Conservation (phyloP, 345 rosid species). For the Dimocarpus longan region DNA sequence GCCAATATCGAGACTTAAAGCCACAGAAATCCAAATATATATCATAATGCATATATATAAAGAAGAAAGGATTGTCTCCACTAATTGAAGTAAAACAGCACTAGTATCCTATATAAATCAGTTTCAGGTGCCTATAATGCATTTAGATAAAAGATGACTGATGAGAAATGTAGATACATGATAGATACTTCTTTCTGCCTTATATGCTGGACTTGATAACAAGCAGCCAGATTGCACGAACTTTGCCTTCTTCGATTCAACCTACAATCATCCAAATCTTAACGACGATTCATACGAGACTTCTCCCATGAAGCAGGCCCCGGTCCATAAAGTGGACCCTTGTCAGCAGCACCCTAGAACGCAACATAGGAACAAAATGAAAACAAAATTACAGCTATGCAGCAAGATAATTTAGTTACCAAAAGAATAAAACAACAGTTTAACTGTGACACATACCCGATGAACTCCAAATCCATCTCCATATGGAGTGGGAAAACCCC, state of each 20-base stretch:
- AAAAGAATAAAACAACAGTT: background rate
- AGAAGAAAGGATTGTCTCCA: slow-evolving; percentile 22
- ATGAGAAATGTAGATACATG: slow-evolving; percentile 35
- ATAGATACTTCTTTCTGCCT: slow-evolving; percentile 36
- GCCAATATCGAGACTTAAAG: background rate
- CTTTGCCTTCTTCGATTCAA: slow-evolving; percentile 24
- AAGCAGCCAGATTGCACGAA: slow-evolving; percentile 27
- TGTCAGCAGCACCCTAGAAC: slow-evolving; percentile 67
- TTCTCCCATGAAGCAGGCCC: slow-evolving; percentile 80
- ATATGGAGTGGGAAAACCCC: slow-evolving; percentile 59
- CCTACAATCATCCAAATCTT: slow-evolving; percentile 32
- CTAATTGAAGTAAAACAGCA: slow-evolving; percentile 30
- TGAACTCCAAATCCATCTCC: slow-evolving; percentile 66
- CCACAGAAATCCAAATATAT: slow-evolving; percentile 16
- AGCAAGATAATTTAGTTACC: background rate
- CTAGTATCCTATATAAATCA: slow-evolving; percentile 26
- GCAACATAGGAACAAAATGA: slow-evolving; percentile 11
- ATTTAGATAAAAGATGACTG: slow-evolving; percentile 38
- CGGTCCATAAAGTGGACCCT: slow-evolving; percentile 64
- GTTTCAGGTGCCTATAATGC: slow-evolving; percentile 42
- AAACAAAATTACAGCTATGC: slow-evolving; percentile 14
- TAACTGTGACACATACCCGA: slow-evolving; percentile 49
- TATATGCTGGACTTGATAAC: slow-evolving; percentile 16
- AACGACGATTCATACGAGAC: slow-evolving; percentile 62
- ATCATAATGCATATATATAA: slow-evolving; percentile 3